Evolutionary conservation across 225 moss, liverwort and hornwort genomes (phyloP).

Genomic region (Pseudoscleropodium purum): DNA sequence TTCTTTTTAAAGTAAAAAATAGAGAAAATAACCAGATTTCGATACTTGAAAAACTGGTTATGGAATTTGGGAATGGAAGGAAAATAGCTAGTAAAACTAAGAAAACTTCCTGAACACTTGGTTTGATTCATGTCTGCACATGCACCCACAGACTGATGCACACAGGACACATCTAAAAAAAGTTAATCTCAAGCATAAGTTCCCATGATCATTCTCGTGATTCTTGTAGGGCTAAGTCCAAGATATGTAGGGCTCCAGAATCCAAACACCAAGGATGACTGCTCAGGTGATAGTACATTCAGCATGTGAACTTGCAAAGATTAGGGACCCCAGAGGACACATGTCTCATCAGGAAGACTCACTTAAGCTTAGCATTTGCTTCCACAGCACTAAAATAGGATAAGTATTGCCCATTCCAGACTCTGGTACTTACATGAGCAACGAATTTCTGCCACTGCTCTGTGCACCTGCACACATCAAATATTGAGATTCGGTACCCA

Average conservation of each 20-base stretch:
- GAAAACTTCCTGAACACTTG: no score
- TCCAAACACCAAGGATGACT: not conserved
- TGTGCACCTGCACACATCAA: slow-evolving; percentile 4
- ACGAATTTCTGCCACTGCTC: not conserved
- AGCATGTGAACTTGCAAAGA: not conserved
- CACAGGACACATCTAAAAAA: no score
- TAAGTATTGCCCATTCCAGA: not conserved
- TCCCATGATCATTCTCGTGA: not conserved
- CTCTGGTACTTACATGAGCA: not conserved
- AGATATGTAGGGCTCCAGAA: not conserved
- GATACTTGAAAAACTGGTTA: no score
- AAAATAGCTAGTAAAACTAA: no score
- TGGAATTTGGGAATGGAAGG: no score
- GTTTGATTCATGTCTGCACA: no score
- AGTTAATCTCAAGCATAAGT: no score
- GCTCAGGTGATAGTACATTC: not conserved
- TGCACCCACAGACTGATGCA: no score
- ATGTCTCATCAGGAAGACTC: not conserved
- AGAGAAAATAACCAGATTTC: no score
- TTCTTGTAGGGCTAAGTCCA: not conserved
- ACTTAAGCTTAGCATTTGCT: not conserved
- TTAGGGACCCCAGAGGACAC: not conserved
- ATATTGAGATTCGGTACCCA: not conserved
- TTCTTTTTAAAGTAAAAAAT: no score
- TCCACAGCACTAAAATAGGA: not conserved